phyloP scores from a whole-genome alignment of 169 alveolate genomes.

The Amoebophrya sp. region DNA sequence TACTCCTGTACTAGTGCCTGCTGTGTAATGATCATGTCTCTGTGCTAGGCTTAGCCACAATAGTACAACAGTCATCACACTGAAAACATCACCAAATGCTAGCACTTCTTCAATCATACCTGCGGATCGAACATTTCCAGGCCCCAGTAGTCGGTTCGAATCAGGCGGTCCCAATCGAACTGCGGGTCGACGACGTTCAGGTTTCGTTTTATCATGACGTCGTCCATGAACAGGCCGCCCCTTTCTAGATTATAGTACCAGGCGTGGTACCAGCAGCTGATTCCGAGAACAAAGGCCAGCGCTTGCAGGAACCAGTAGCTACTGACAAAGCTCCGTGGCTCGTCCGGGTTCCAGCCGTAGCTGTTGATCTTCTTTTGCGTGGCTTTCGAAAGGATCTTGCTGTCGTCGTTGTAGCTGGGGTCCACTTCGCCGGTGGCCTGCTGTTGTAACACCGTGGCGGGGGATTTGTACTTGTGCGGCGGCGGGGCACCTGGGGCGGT shows the following conservation, averaged over 20 bases:
- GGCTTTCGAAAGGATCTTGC: no score
- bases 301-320: background rate
- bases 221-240: slow-evolving; percentile 43
- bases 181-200: slow-evolving; percentile 26
- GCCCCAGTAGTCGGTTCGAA: slow-evolving; percentile 49
- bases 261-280: slow-evolving; percentile 30
- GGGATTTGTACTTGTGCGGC: background rate
- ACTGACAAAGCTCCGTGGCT: no score
- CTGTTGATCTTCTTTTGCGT: no score
- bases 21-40: no score
- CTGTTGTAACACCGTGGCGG: background rate
- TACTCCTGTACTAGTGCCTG: no score
- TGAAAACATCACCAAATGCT: no score
- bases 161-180: slow-evolving; percentile 29
- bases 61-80: no score
- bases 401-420: background rate
- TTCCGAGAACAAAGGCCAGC: background rate
- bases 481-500: background rate
- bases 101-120: no score
- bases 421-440: background rate
- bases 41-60: no score
- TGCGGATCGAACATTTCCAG: slow-evolving; percentile 44
- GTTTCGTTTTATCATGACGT: slow-evolving; percentile 39
- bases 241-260: slow-evolving; percentile 24
- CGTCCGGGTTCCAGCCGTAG: no score